These are phyloP conservation scores for Zalaria obscura DNA, from an alignment of 2,329 filamentous ascomycete species.

Conservation along the genomic window DNA sequence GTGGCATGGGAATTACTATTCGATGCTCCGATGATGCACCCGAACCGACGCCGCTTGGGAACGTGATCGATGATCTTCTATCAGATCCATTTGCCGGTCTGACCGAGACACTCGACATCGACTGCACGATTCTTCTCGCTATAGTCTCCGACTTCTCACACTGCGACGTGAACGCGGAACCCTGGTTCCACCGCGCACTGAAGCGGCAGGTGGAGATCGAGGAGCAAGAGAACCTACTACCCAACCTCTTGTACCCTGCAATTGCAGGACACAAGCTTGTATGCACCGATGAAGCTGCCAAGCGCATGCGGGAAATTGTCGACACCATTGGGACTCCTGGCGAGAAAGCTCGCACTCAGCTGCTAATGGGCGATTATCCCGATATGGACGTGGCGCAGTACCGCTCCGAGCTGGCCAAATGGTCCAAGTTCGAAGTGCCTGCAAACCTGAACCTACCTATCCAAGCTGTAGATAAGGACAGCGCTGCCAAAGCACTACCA, in stretches of 20 bases:
- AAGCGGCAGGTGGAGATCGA: constrained; percentile 52
- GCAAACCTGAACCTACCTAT: constrained; percentile 47
- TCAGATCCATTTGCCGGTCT: constrained; percentile 24
- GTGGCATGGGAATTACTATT: constrained; percentile 30
- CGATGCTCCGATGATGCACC: constrained; percentile 15
- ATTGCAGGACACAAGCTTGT: constrained; percentile 43
- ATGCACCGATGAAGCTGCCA: constrained; percentile 51
- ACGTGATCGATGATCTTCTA: constrained; percentile 18
- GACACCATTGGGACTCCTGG: constrained; percentile 46
- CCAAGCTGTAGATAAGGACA: constrained; percentile 33
- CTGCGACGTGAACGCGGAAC: constrained; percentile 28
- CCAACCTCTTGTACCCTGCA: constrained; percentile 47
- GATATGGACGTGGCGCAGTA: constrained; percentile 4
- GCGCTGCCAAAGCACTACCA: constrained; percentile 27
- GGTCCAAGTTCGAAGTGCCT: constrained; percentile 42
- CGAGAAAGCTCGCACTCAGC: constrained; percentile 43
- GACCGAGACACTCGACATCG: constrained; percentile 39
- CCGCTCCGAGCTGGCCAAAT: constrained; percentile 14
- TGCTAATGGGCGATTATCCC: constrained; percentile 40
- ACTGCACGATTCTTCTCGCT: constrained; percentile 58
- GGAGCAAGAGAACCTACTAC: constrained; percentile 43
- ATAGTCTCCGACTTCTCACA: constrained; percentile 63
- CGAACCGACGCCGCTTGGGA: constrained; percentile 9
- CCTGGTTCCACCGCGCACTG: constrained; percentile 46
- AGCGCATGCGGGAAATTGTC: constrained; percentile 53